phyloP scores from a whole-genome alignment of 768 basidiomycete genomes.

The Suillus variegatus region DNA sequence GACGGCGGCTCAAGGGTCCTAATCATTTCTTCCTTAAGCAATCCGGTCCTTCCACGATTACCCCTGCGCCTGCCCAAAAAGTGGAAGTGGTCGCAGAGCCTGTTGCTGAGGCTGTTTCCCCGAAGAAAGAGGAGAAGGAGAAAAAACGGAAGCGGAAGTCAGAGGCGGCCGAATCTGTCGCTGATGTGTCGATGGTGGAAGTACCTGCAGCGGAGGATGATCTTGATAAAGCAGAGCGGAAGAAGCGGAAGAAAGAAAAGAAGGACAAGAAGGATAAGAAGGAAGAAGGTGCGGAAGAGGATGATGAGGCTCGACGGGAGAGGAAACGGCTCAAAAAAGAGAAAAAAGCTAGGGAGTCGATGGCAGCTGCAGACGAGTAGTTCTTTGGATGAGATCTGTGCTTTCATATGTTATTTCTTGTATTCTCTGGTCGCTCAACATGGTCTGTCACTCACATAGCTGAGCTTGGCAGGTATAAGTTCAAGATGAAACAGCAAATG shows the following conservation, averaged over 20 bases:
- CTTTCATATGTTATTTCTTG: constrained; percentile 5
- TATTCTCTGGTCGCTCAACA: neutral
- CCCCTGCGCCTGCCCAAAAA: constrained; percentile 22
- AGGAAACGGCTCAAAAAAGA: constrained; percentile 69
- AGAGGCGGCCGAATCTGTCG: constrained; percentile 46
- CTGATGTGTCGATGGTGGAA: constrained; percentile 44
- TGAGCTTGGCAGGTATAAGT: neutral
- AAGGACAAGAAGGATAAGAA: constrained; percentile 47
- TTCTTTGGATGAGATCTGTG: constrained; percentile 14
- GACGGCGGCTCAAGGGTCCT: constrained; percentile 14
- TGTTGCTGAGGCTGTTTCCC: constrained; percentile 35
- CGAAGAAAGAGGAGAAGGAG: constrained; percentile 60
- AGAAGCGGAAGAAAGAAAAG: constrained; percentile 64
- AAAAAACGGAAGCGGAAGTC: constrained; percentile 88
- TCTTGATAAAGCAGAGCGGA: constrained; percentile 56
- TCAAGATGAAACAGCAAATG: neutral
- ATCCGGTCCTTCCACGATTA: constrained; percentile 37
- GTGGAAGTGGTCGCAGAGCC: constrained; percentile 29
- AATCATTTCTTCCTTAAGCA: constrained; percentile 29
- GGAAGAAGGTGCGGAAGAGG: constrained; percentile 43
- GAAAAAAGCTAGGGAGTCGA: constrained; percentile 56
- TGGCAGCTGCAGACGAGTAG: constrained; percentile 25
- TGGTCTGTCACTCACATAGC: neutral
- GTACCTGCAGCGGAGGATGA: constrained; percentile 41
- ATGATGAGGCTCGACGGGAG: constrained; percentile 63